Evolutionary conservation across 331 rosid genomes (phyloP).

Genomic region (Erythrophleum ivorense): DNA sequence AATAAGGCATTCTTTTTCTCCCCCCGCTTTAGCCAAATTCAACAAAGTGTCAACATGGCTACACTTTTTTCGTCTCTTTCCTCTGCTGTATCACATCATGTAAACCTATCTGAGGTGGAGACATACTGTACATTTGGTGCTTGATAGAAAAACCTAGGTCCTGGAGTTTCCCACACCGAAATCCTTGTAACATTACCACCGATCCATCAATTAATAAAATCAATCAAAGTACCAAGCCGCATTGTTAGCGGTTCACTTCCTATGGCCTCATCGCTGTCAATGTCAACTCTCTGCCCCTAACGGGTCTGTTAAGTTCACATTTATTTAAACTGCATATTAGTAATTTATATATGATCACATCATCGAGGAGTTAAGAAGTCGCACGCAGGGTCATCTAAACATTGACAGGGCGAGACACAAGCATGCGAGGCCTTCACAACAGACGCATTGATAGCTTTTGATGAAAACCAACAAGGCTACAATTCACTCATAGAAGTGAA

Average conservation of each 20-base stretch:
- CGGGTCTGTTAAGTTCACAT: background rate
- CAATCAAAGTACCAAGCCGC: background rate
- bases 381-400: background rate
- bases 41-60: background rate
- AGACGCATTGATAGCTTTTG: background rate
- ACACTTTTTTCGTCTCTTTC: background rate
- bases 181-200: background rate
- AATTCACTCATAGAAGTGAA: background rate
- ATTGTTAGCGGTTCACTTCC: background rate
- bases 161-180: background rate
- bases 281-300: background rate
- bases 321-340: background rate
- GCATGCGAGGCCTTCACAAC: background rate
- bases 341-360: background rate
- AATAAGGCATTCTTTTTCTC: background rate
- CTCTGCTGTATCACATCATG: too few relatives aligned
- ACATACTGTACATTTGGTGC: background rate
- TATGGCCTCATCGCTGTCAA: background rate
- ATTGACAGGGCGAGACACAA: background rate
- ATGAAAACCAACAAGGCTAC: background rate
- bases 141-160: background rate
- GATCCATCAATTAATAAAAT: background rate
- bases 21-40: background rate
- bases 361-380: background rate
- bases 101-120: background rate